Percentiles rank a stretch among this genome's conserved stretches.
Conservation (phyloP, 495 filamentous ascomycete species). For the Aspergillus nanangensis region DNA sequence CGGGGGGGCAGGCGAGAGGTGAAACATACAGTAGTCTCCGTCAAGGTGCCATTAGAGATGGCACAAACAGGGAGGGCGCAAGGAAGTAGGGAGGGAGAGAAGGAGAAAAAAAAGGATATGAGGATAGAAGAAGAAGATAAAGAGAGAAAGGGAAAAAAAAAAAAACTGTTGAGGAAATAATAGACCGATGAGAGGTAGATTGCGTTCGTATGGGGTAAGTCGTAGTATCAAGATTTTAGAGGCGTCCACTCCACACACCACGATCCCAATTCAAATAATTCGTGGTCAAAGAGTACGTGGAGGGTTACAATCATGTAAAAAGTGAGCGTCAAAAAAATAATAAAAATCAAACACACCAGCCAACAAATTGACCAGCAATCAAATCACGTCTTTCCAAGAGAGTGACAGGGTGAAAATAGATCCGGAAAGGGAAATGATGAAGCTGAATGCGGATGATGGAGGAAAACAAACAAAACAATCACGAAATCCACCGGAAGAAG, state of each 20-base stretch:
- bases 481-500: neutral
- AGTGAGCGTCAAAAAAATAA: neutral
- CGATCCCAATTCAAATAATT: too few relatives aligned
- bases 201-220: too few relatives aligned
- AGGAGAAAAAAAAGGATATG: constrained; percentile 1
- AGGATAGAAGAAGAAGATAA: constrained; percentile 1
- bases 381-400: too few relatives aligned
- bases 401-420: neutral
- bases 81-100: neutral
- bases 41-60: constrained; percentile 31
- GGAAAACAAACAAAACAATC: neutral
- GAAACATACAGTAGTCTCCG: constrained; percentile 28
- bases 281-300: neutral
- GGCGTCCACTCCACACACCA: too few relatives aligned
- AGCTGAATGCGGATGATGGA: constrained; percentile 1
- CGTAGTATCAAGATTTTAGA: too few relatives aligned
- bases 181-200: too few relatives aligned
- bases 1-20: constrained; percentile 16
- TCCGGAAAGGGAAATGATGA: constrained; percentile 5
- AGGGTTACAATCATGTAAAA: constrained; percentile 10
- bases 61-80: constrained; percentile 4
- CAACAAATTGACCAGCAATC: neutral
- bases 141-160: neutral
- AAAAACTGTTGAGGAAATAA: neutral
- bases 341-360: neutral